These are phyloP conservation scores for Nakazawaea ishiwadae DNA, from an alignment of 805 yeast species.

Conservation along the genomic window DNA sequence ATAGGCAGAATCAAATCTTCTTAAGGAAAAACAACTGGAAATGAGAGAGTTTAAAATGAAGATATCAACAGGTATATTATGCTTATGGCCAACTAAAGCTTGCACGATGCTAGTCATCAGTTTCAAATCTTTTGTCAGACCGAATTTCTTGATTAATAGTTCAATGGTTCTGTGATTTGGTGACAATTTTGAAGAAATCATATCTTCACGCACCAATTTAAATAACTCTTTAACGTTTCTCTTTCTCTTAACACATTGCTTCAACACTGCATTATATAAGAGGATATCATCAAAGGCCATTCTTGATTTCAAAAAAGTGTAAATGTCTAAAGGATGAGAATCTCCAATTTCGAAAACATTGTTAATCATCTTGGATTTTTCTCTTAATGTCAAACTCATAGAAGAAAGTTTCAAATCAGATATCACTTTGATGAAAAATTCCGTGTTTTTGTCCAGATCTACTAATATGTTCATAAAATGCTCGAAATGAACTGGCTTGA, in stretches of 20 bases:
- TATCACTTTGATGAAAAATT: constrained; percentile 6
- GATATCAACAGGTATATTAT: background rate
- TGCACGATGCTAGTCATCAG: no score
- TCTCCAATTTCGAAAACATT: constrained; percentile 6
- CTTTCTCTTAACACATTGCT: background rate
- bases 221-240: no score
- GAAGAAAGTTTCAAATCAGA: background rate
- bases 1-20: background rate
- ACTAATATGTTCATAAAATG: background rate
- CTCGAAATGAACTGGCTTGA: constrained; percentile 8
- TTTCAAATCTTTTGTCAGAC: background rate
- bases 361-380: constrained; percentile 4
- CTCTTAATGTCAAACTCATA: constrained; percentile 1
- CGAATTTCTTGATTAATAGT: background rate
- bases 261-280: constrained; percentile 3
- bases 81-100: no score
- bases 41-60: background rate
- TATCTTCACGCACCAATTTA: background rate
- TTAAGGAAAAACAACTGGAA: background rate
- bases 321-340: constrained; percentile 1
- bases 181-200: background rate
- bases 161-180: background rate
- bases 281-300: constrained; percentile 2
- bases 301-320: background rate
- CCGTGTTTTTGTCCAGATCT: background rate